A percentile compares a stretch with the other conserved stretches of the same genome.
Conservation (phyloP, 2,329 filamentous ascomycete genomes). For the Aureobasidium zeae region DNA sequence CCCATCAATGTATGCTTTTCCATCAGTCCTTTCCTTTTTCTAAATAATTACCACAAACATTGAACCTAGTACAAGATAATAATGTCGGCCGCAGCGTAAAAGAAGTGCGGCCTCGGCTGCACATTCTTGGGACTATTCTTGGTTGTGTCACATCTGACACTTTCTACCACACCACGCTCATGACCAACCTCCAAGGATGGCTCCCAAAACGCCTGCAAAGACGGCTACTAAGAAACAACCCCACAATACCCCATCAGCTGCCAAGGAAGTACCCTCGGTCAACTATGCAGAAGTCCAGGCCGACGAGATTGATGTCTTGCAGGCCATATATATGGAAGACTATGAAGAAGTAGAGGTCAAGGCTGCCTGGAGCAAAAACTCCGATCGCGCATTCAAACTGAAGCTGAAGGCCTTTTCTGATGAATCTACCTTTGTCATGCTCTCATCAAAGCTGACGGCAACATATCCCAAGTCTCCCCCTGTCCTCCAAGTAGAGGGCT, state of each 20-base stretch:
- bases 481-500: constrained; percentile 57
- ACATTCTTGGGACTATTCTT: constrained; percentile 24
- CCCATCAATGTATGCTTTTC: constrained; percentile 8
- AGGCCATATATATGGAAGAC: constrained; percentile 84
- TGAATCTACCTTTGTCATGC: constrained; percentile 57
- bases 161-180: constrained; percentile 14
- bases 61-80: not conserved
- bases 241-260: constrained; percentile 22
- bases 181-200: constrained; percentile 33
- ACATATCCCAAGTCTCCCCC: constrained; percentile 85
- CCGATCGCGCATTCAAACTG: constrained; percentile 71
- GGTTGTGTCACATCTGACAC: constrained; percentile 12
- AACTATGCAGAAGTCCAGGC: constrained; percentile 78
- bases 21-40: not conserved
- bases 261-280: constrained; percentile 28
- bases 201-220: constrained; percentile 38
- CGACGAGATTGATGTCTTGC: constrained; percentile 76
- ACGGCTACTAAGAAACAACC: constrained; percentile 21
- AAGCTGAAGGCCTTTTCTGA: constrained; percentile 65
- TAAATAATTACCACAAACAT: constrained; percentile 1
- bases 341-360: constrained; percentile 64
- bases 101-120: constrained; percentile 41
- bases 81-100: constrained; percentile 30
- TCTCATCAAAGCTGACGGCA: constrained; percentile 75
- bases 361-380: constrained; percentile 81